Base-by-base conservation (phyloP, 1,284 basidiomycete species). In the Mycena sp. region DNA sequence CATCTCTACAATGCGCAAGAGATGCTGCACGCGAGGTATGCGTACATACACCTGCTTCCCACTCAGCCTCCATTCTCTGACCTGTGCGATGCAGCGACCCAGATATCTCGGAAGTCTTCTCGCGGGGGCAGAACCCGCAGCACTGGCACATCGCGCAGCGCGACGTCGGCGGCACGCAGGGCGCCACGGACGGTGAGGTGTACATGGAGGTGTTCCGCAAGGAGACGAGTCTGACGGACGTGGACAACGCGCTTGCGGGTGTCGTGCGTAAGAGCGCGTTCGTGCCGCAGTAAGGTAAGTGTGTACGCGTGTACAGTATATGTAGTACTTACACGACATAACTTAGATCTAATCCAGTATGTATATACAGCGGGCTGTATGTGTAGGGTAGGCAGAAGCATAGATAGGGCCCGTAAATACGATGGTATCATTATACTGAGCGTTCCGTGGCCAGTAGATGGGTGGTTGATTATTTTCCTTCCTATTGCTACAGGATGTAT, bases 141-240 rank as follows among this genome's bases (percentile, higher is more conserved):
- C 84, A 92, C 69, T 93, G 91, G 91, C 87, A 91, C 71, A 78
- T 91, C 32, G 83, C 81, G 9, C 84, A 83, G 68, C 83, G 85
- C 14, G 80, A 80, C 1, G 67, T 84, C 17, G 75, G 75, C 10
- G 58, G 67, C 16, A 72, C 70, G 48, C 67, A 64, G 10, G 73
- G 73, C 4, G 68, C 76, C 40, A 77, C 21, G 82, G 82, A 58
- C 25, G 62, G 63, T 11, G 84, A 85, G 60, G 83, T 87, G 43
- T 92, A 85, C 72, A 80, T 93, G 78, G 88, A 91, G 70, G 85
- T 92, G 38, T 87, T 86, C 52, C 83, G 88, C 74, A 93, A 93
- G 74, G 91, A 93, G 74, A 84, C 88, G 48, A 92, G 85, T 64
- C 74, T 93, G 49, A 83, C 88, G 25, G 92, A 93, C 72, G 90